Percentiles rank a stretch among this genome's conserved stretches.
These are phyloP conservation scores for Hirschioporus abietinus DNA, from an alignment of 768 basidiomycete species.

Conservation along the genomic window DNA sequence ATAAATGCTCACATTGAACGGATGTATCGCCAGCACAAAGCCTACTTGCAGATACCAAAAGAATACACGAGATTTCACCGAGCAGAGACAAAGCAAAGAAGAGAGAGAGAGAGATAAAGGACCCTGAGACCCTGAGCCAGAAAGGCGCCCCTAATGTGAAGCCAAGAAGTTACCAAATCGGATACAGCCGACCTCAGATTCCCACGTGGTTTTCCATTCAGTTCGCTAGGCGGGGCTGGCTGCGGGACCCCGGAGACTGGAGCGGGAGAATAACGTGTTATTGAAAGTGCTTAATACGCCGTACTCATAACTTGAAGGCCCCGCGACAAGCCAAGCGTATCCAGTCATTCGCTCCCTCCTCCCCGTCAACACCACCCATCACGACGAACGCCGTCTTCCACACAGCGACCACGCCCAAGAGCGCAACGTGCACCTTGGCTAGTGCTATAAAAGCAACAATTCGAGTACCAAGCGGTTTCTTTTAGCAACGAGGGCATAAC, in stretches of 20 bases:
- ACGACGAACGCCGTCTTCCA: neutral
- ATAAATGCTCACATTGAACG: neutral
- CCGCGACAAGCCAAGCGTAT: neutral
- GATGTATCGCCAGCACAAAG: neutral
- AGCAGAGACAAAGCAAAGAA: neutral
- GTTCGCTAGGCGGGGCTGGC: neutral
- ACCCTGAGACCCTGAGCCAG: neutral
- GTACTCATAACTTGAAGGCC: neutral
- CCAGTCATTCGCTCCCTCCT: neutral
- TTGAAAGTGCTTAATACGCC: neutral
- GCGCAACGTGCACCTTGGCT: neutral
- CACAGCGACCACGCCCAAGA: neutral
- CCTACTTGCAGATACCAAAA: neutral
- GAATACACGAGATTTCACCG: neutral
- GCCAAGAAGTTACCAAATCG: neutral
- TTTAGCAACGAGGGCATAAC: neutral
- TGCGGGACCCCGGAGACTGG: neutral
- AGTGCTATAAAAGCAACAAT: neutral
- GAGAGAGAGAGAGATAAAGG: neutral
- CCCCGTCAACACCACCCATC: constrained; percentile 1
- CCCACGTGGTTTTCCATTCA: neutral
- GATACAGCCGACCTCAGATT: neutral
- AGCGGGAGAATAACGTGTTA: neutral
- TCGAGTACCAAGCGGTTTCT: neutral
- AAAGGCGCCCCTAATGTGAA: neutral